Percentiles rank a stretch among this genome's conserved stretches.
phyloP scores from a whole-genome alignment of 805 yeast genomes.

The Metschnikowia proteae region DNA sequence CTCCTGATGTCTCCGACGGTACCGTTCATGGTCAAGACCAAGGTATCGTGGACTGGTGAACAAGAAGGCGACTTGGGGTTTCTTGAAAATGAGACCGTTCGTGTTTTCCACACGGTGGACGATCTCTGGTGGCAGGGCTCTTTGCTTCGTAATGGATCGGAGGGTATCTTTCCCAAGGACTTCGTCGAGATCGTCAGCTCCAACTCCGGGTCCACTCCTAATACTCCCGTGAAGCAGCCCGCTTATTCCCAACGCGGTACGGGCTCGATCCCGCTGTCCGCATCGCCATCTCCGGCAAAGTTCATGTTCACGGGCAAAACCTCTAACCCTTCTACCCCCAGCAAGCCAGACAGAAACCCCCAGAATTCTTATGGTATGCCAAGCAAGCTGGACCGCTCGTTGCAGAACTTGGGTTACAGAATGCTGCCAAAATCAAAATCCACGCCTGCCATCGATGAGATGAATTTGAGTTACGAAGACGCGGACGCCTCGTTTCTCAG shows the following conservation, averaged over 20 bases:
- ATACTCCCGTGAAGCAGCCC: constrained; percentile 12
- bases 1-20: constrained; percentile 35
- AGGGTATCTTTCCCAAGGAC: constrained; percentile 85
- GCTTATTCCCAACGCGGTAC: constrained; percentile 9
- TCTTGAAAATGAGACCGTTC: constrained; percentile 88
- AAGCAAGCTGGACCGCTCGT: constrained; percentile 8
- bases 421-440: constrained; percentile 9
- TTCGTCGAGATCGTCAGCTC: constrained; percentile 58
- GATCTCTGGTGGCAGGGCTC: constrained; percentile 93
- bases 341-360: neutral
- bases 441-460: constrained; percentile 15
- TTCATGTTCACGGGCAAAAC: neutral
- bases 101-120: constrained; percentile 74
- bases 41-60: constrained; percentile 93
- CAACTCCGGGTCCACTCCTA: constrained; percentile 11
- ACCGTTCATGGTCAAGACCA: constrained; percentile 77
- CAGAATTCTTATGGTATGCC: constrained; percentile 7
- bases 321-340: neutral
- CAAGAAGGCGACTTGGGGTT: constrained; percentile 87
- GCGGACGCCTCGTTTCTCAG: constrained; percentile 9
- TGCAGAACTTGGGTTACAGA: neutral
- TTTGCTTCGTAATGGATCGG: constrained; percentile 71
- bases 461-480: constrained; percentile 9
- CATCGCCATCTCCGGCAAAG: constrained; percentile 3
- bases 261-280: neutral